Evolutionary conservation across 768 basidiomycete species (phyloP), one percentile per base, ranked within the genome.

Genomic region (Daedalea quercina): DNA sequence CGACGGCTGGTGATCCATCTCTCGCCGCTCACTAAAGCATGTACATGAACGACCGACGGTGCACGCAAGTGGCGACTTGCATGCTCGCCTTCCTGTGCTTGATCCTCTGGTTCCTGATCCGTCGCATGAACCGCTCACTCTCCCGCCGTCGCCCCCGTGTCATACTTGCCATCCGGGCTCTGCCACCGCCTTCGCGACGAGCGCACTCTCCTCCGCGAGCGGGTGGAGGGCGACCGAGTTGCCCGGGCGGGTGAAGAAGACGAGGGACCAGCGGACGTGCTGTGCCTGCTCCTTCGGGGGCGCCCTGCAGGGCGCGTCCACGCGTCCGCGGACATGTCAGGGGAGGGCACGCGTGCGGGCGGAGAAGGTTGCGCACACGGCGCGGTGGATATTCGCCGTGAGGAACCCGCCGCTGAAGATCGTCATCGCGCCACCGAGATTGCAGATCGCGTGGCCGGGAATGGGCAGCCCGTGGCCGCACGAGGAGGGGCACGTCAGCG

Each of bases 231-330:
- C 53, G 20, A 74, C 67, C 3, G 72, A 70, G 60, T 83, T 75
- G 11, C 76, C 77, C 0, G 84, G 84, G 17, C 86, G 74, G 0
- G 75, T 80, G 66, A 87, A 85, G 65, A 78, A 87, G 0, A 83
- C 84, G 4, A 85, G 66, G 4, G 84, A 86, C 78, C 81, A 85
- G n/a, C 84, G 74, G 25, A 77, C 77, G 20, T 72, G 60, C 4
- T 70, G 61, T 1, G 68, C 69, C 63, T 88, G 85, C 4, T 63
- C 55, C 6, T 80, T 77, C 0, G 85, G 85, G 0, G 85, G 81
- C 37, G 49, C 6, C 11, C 23, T 42, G 17, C 7, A 42, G 37
- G 19, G 34, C 17, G 34, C 9, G 34, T 8, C 34, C 34, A 17
- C 17, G 9, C 9, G 34, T 35, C 34, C 8, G 17, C 34, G 34